Conservation (phyloP, 768 basidiomycete species). For the Rhizopogon rudus region DNA sequence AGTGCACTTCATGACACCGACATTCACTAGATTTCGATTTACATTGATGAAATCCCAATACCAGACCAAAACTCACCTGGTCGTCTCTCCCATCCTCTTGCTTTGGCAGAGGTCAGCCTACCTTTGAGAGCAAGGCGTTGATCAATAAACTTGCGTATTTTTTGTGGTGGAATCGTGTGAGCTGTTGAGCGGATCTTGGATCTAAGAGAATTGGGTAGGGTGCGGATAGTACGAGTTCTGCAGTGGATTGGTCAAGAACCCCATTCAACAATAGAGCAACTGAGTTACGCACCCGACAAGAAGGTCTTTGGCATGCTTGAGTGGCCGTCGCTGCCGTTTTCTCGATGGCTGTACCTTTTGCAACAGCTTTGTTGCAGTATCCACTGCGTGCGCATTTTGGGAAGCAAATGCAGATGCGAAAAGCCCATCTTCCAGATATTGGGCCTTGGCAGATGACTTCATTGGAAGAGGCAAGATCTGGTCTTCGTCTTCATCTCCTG, state of each 20-base stretch:
- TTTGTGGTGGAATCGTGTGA: constrained; percentile 42
- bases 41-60: background rate
- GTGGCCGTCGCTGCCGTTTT: constrained; percentile 29
- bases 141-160: constrained; percentile 47
- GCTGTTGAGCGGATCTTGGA: constrained; percentile 31
- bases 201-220: constrained; percentile 29
- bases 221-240: constrained; percentile 52
- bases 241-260: constrained; percentile 3
- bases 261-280: background rate
- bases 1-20: constrained; percentile 49
- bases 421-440: constrained; percentile 63
- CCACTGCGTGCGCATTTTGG: constrained; percentile 14
- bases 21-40: constrained; percentile 35
- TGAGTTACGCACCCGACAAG: constrained; percentile 44
- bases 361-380: constrained; percentile 15
- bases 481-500: constrained; percentile 3
- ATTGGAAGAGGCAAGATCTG: background rate
- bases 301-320: constrained; percentile 40
- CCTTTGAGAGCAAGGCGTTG: constrained; percentile 46
- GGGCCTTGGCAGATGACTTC: constrained; percentile 27
- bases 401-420: constrained; percentile 53
- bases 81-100: constrained; percentile 52
- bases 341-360: constrained; percentile 9
- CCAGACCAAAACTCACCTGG: constrained; percentile 39
- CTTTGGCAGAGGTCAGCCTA: constrained; percentile 20